Evolutionary conservation across 1,284 basidiomycete species (phyloP), one percentile per base, ranked within the genome.

Genomic region (Inonotus obliquus): DNA sequence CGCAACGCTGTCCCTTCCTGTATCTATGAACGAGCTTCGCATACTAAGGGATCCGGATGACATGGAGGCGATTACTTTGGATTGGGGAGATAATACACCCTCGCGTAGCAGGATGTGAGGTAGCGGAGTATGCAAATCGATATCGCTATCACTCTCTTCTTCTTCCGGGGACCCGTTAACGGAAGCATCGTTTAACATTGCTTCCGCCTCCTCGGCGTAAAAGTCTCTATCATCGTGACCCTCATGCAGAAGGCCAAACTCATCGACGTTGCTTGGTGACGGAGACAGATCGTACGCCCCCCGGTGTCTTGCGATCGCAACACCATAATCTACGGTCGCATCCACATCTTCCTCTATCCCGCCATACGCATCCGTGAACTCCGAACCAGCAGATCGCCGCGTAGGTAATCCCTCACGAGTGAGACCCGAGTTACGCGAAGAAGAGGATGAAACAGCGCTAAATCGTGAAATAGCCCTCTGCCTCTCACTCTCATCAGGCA

Each of bases 41-140:
- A 47, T 38, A 4, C 51, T 51, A 21, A 56, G 25, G 4, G 57
- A 56, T 25, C 61, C 54, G 14, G 70, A 63, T 23, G 67, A 61
- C 37, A 73, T 68, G 10, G 69, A 69, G 4, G 81, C 77, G 4
- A 92, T 72, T 3, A 91, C 72, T 65, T 88, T 91, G 0, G 90
- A 91, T 61, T 83, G 77, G 0, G 89, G 86, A 2, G 89, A 91
- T 21, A 92, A 78, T 57, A 91, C 75, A 1, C 89, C 89, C 63
- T 90, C 82, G 14, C 83, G 80, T 32, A 91, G 74, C 85, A 92
- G 89, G 37, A 92, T 72, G 67, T 87, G 81, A 87, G 90, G 87
- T 11, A 92, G 70, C 0, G 89, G 88, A 0, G 89, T 92, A 66
- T 89, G 86, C 48, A 92, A 67, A 73, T 92, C 89, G 53, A 92